Evolutionary conservation across 1,284 basidiomycete species (phyloP).

Genomic region (Boletellus deceptivus): DNA sequence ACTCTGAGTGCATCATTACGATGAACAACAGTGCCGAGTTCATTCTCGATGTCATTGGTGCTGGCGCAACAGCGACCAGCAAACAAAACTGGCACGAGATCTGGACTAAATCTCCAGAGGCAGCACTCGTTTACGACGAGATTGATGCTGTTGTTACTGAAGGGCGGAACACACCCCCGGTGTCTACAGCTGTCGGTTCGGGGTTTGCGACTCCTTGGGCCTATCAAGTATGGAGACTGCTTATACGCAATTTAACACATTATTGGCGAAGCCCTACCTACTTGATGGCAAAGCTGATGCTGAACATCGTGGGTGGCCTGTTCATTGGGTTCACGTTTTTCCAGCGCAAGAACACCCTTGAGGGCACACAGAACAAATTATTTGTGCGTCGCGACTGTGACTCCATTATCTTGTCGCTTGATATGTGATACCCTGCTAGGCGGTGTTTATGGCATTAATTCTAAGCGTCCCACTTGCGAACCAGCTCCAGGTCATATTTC

Average conservation of each 20-base stretch:
- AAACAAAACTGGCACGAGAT: conserved; percentile 46
- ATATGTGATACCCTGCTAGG: conserved; percentile 3
- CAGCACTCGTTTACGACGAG: conserved; percentile 32
- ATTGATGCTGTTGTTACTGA: conserved; percentile 40
- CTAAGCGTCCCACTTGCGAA: conserved; percentile 29
- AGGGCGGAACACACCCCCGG: conserved; percentile 35
- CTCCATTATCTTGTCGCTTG: background rate
- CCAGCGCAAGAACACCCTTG: conserved; percentile 60
- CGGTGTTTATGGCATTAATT: conserved; percentile 29
- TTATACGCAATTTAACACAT: conserved; percentile 37
- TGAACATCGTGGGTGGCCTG: conserved; percentile 56
- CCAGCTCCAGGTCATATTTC: conserved; percentile 32
- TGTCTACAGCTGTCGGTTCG: conserved; percentile 35
- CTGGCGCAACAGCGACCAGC: conserved; percentile 52
- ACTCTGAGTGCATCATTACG: background rate
- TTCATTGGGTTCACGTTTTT: conserved; percentile 75
- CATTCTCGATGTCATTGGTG: conserved; percentile 69
- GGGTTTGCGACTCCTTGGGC: conserved; percentile 54
- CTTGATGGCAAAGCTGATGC: conserved; percentile 68
- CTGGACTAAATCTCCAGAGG: conserved; percentile 44
- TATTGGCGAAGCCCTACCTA: conserved; percentile 70
- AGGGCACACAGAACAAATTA: conserved; percentile 81
- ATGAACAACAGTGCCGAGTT: conserved; percentile 54
- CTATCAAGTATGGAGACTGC: conserved; percentile 48
- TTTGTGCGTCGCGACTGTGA: conserved; percentile 40